Evolutionary conservation across 441 rosid species (phyloP).

Genomic region (Croton laevigatus): DNA sequence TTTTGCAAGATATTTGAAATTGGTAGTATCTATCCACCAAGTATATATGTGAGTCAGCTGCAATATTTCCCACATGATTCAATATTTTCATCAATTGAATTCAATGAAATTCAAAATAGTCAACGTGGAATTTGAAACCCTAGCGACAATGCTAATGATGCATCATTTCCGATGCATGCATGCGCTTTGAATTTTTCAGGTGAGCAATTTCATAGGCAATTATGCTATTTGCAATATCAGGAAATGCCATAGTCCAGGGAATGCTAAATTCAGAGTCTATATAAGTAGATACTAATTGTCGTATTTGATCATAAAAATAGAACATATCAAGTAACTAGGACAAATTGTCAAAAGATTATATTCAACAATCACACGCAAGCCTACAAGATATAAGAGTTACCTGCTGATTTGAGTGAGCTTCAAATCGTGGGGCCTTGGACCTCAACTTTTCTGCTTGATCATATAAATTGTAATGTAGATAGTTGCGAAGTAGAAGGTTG

Average conservation of each 20-base stretch:
- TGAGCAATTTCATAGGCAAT: not conserved
- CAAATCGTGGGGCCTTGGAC: constrained; percentile 70
- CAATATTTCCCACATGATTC: constrained; percentile 6
- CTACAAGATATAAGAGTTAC: constrained; percentile 22
- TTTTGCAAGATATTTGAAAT: not conserved
- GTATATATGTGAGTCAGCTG: not conserved
- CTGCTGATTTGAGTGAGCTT: constrained; percentile 75
- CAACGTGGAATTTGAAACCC: not conserved
- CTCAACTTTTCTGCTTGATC: constrained; percentile 83
- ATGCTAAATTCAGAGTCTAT: not conserved
- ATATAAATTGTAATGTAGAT: constrained; percentile 72
- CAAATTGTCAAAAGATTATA: not conserved
- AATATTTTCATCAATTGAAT: constrained; percentile 1
- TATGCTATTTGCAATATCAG: not conserved
- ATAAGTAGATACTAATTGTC: not conserved
- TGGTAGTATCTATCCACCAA: not conserved
- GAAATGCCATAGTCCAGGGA: not conserved
- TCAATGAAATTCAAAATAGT: not conserved
- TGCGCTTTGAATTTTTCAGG: not conserved
- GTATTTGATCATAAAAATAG: not conserved
- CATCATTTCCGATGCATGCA: not conserved
- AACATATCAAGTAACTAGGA: not conserved
- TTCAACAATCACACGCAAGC: not conserved
- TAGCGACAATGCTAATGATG: not conserved
- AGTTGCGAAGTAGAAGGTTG: constrained; percentile 65